These are phyloP conservation scores for Striga hermonthica DNA, from an alignment of 305 asterid genomes.

Conservation along the genomic window DNA sequence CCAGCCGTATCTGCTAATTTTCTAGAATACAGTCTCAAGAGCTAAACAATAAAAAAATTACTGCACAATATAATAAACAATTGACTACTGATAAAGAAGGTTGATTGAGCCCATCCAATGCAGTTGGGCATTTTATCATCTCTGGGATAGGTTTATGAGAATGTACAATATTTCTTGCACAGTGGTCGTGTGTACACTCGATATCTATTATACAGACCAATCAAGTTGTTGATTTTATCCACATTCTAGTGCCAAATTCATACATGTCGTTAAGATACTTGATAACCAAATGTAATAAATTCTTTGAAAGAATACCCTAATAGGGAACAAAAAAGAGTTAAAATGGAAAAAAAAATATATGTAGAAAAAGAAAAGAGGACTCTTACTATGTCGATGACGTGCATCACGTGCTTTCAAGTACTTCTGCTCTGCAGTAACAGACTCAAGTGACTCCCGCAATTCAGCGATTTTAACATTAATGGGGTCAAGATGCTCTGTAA, in stretches of 20 bases:
- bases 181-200: no score
- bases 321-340: not conserved
- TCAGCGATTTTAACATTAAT: conserved; percentile 91
- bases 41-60: no score
- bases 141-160: not conserved
- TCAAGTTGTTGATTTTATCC: conserved; percentile 5
- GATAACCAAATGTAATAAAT: not conserved
- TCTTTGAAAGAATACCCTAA: not conserved
- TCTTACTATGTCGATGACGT: conserved; percentile 95
- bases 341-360: no score
- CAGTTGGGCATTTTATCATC: not conserved
- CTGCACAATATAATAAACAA: no score
- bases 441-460: conserved; percentile 90
- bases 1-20: no score
- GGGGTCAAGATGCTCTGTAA: conserved; percentile 90
- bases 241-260: conserved; percentile 11
- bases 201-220: no score
- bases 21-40: no score
- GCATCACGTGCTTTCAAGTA: conserved; percentile 86
- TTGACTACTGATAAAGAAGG: no score
- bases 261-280: not conserved
- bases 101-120: no score
- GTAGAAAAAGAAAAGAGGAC: conserved; percentile 15
- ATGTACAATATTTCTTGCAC: not conserved
- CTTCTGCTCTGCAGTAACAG: conserved; percentile 81